phyloP scores from a whole-genome alignment of 768 basidiomycete genomes.

The Strobilomyces echinocephalus region DNA sequence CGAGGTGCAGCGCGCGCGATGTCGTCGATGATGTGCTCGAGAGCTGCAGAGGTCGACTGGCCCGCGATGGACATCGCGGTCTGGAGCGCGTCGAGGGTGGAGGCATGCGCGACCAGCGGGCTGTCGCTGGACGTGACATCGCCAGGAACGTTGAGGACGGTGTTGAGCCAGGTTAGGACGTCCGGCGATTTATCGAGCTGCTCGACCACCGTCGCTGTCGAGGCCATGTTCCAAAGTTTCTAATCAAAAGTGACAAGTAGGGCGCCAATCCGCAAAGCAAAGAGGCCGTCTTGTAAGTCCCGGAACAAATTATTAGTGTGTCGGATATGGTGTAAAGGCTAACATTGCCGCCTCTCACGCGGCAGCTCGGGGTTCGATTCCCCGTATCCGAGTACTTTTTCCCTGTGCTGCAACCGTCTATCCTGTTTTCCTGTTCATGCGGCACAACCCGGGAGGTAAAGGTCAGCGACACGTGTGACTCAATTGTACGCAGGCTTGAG shows the following conservation, averaged over 20 bases:
- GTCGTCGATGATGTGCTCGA: slow-evolving; percentile 89
- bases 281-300: not conserved
- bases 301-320: too few species aligned
- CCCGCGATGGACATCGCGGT: slow-evolving; percentile 80
- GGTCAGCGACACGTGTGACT: too few species aligned
- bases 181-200: slow-evolving; percentile 60
- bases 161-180: slow-evolving; percentile 69
- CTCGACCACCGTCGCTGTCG: slow-evolving; percentile 32
- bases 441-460: too few species aligned
- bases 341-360: slow-evolving; percentile 64
- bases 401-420: too few species aligned
- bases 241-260: not conserved
- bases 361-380: slow-evolving; percentile 39
- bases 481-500: too few species aligned
- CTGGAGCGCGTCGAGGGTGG: slow-evolving; percentile 68
- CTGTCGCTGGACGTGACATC: slow-evolving; percentile 36
- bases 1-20: slow-evolving; percentile 88
- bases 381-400: slow-evolving; percentile 28
- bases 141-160: slow-evolving; percentile 40
- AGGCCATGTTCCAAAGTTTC: slow-evolving; percentile 15
- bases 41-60: slow-evolving; percentile 80
- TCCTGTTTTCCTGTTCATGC: not conserved
- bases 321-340: slow-evolving; percentile 62
- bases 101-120: slow-evolving; percentile 50
- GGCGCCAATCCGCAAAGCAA: not conserved